phyloP scores from a whole-genome alignment of 345 rosid genomes.

The Eutrema yunnanense region DNA sequence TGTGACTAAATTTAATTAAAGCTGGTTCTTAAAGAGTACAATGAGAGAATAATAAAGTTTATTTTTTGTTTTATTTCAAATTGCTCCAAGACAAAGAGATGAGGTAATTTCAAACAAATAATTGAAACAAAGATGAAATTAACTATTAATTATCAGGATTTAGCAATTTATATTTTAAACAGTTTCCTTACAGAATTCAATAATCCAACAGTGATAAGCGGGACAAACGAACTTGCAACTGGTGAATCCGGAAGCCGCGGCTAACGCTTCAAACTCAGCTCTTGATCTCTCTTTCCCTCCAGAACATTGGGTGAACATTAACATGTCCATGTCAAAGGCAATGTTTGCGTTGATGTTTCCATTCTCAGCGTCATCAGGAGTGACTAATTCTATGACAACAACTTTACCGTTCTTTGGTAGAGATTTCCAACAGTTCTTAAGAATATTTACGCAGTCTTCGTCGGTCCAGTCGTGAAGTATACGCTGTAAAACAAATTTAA shows the following conservation, averaged over 20 bases:
- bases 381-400: constrained; percentile 37
- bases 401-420: constrained; percentile 39
- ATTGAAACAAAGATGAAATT: background rate
- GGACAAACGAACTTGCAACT: constrained; percentile 20
- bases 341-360: constrained; percentile 30
- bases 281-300: constrained; percentile 46
- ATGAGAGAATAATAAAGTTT: background rate
- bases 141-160: background rate
- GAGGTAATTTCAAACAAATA: background rate
- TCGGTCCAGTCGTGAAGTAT: constrained; percentile 43
- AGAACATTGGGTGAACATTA: constrained; percentile 38
- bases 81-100: background rate
- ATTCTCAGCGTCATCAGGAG: constrained; percentile 26
- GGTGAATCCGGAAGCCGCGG: constrained; percentile 33
- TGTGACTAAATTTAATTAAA: background rate
- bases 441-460: constrained; percentile 39
- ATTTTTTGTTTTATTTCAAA: background rate
- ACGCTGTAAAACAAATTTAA: constrained; percentile 23
- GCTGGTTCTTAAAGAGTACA: background rate
- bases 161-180: background rate
- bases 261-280: constrained; percentile 41
- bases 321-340: constrained; percentile 37
- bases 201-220: constrained; percentile 25
- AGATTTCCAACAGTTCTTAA: constrained; percentile 44
- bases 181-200: constrained; percentile 17